Base-by-base conservation (phyloP, 495 filamentous ascomycete genomes). In the Neurospora tetrasperma region DNA sequence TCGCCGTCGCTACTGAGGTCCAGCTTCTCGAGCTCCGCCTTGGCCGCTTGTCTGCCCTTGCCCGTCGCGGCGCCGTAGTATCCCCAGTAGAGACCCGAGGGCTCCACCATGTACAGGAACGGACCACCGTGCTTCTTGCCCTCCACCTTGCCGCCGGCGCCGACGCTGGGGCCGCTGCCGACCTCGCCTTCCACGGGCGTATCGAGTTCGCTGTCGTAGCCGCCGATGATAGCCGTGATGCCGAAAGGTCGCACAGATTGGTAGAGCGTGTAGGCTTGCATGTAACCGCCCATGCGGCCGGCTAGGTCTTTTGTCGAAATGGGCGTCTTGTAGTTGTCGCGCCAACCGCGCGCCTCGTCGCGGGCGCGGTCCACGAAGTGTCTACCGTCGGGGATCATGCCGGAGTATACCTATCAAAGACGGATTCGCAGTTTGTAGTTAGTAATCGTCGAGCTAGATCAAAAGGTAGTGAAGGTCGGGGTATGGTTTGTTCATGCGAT, bases 41-140 rank as follows among this genome's bases (percentile, higher is more conserved):
- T 99, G 72, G 96, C 96, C 44, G 93, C 90, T 84, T 99, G 96
- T 77, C 96, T 86, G 48, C 96, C 96, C 79, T 98, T 98, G 71
- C 96, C 96, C 40, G 96, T 97, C 40, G 96, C 96, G 69, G 96
- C 96, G 76, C 96, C 96, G 81, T 97, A 97, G 84, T 99, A 99
- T 12, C 96, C 96, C 96, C 96, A 99, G 84, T 97, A 97, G 71
- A 94, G 82, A 71, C 96, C 96, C 79, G 93, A 97, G 69, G 96
- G 96, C 85, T 99, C 96, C 78, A 98, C 93, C 96, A 99, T 99
- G 87, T 97, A 98, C 71, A 99, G 87, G 59, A 88, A 93, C 42
- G 96, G 96, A 1, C 94, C 96, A 78, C 95, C 96, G 77, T 91
- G 88, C 80, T 91, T 91, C 74, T 88, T 88, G 73, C 88, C 91